A percentile compares a stretch with the other conserved stretches of the same genome.
Conservation (phyloP, 1,139 yeast species). For the Lodderomyces beijingensis region DNA sequence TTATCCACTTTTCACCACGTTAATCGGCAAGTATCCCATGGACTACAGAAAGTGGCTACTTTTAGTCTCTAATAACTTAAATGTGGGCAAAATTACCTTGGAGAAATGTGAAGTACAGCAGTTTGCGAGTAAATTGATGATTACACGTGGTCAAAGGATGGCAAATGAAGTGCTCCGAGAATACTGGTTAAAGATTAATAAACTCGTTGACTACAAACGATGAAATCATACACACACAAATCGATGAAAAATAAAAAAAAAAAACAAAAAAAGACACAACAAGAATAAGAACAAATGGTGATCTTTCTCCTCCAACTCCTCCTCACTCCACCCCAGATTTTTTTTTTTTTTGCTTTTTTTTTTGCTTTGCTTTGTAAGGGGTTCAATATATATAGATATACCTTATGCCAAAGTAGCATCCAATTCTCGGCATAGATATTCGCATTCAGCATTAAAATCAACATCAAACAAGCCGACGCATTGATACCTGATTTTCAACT, state of each 20-base stretch:
- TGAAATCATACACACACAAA: too few relatives aligned
- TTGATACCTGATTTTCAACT: constrained; percentile 70
- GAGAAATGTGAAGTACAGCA: constrained; percentile 18
- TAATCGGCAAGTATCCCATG: constrained; percentile 52
- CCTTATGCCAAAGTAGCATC: constrained; percentile 31
- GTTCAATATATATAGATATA: too few relatives aligned
- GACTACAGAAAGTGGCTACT: constrained; percentile 45
- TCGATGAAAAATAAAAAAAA: background rate
- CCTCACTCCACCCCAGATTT: too few relatives aligned
- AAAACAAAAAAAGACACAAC: background rate
- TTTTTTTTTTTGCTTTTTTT: too few relatives aligned
- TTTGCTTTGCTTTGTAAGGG: too few relatives aligned
- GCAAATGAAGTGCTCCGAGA: constrained; percentile 54
- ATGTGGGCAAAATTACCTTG: constrained; percentile 13
- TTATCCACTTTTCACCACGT: constrained; percentile 49
- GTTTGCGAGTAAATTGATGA: constrained; percentile 51
- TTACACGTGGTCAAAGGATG: constrained; percentile 62
- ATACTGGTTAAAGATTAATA: constrained; percentile 60
- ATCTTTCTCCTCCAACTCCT: background rate
- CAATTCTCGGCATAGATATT: constrained; percentile 50
- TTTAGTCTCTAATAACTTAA: constrained; percentile 18
- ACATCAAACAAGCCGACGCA: constrained; percentile 52
- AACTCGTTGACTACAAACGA: constrained; percentile 40
- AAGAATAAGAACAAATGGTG: constrained; percentile 1
- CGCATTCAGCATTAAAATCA: constrained; percentile 61